phyloP scores from a whole-genome alignment of 169 alveolate genomes.

The Cryptosporidium baileyi region DNA sequence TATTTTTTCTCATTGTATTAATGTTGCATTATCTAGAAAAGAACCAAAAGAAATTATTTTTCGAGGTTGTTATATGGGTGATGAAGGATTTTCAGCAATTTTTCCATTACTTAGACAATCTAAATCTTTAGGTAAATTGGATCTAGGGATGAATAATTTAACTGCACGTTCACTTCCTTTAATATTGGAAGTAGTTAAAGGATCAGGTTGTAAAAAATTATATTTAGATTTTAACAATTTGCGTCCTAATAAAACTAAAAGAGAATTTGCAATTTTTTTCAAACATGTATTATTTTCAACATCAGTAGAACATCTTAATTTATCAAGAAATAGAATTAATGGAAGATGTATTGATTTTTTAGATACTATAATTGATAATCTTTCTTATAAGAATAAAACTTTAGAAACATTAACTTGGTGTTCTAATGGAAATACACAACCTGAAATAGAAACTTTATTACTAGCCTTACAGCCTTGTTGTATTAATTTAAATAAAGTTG shows the following conservation, averaged over 20 bases:
- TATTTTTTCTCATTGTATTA: conserved; percentile 34
- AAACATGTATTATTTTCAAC: conserved; percentile 52
- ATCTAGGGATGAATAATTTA: conserved; percentile 54
- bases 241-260: conserved; percentile 48
- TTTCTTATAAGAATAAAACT: background rate
- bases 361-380: conserved; percentile 37
- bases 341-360: conserved; percentile 63
- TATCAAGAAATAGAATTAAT: conserved; percentile 50
- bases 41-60: conserved; percentile 64
- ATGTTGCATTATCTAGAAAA: conserved; percentile 37
- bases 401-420: conserved; percentile 62
- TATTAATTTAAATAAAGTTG: background rate
- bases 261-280: conserved; percentile 28
- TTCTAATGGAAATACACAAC: conserved; percentile 63
- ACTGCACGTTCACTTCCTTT: conserved; percentile 54
- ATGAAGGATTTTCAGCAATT: conserved; percentile 31
- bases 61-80: conserved; percentile 67
- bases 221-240: conserved; percentile 30
- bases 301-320: background rate
- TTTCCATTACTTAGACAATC: conserved; percentile 35
- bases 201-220: conserved; percentile 18
- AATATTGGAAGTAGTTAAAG: conserved; percentile 31
- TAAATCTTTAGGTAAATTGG: conserved; percentile 9
- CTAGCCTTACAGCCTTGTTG: conserved; percentile 53
- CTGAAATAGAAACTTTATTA: conserved; percentile 48